Evolutionary conservation across 2,329 filamentous ascomycete species (phyloP).

Genomic region (Stagonosporopsis vannaccii): DNA sequence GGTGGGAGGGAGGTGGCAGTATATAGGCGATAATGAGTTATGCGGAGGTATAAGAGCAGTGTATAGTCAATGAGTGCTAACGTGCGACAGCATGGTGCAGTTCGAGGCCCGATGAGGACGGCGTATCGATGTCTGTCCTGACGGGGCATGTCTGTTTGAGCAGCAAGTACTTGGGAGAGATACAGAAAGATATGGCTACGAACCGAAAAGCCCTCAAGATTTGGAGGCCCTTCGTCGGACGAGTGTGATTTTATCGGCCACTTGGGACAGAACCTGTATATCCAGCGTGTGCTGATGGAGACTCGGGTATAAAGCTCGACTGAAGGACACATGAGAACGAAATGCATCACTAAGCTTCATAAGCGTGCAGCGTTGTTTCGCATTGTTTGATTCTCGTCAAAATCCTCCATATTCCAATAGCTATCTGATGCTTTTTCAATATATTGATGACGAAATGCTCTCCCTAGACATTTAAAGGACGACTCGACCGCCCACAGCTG

Average conservation of each 20-base stretch:
- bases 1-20: background rate
- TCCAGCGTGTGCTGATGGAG: background rate
- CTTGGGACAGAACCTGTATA: slow-evolving; percentile 1
- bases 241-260: slow-evolving; percentile 18
- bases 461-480: background rate
- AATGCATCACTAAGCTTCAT: background rate
- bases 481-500: slow-evolving; percentile 1
- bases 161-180: background rate
- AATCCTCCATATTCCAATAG: slow-evolving; percentile 9
- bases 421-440: slow-evolving; percentile 4
- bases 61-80: slow-evolving; percentile 23
- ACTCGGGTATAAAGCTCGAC: background rate
- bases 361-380: slow-evolving; percentile 9
- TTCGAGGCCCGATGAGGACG: slow-evolving; percentile 82
- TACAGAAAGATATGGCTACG: background rate
- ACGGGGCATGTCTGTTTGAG: background rate
- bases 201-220: background rate
- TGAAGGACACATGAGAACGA: background rate
- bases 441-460: background rate
- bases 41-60: background rate
- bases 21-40: too few relatives aligned
- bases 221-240: background rate
- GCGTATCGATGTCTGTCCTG: background rate
- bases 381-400: slow-evolving; percentile 10
- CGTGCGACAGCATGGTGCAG: slow-evolving; percentile 79